These are phyloP conservation scores for Testicularia cyperi DNA, from an alignment of 1,284 basidiomycete species.

Conservation along the genomic window DNA sequence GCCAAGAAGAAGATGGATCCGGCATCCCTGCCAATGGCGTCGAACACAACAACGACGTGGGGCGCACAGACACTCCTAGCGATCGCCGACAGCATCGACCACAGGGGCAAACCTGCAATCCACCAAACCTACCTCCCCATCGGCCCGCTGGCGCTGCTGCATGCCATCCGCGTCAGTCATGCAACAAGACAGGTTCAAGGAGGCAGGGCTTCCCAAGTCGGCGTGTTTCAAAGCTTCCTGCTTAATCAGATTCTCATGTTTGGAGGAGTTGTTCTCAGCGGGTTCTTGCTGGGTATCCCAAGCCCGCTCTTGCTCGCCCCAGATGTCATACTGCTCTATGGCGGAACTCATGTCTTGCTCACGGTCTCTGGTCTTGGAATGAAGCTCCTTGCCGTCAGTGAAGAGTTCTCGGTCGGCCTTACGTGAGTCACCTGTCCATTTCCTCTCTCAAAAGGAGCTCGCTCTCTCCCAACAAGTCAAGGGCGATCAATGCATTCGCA, in stretches of 20 bases:
- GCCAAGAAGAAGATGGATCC: too few relatives aligned
- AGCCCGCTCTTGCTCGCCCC: constrained; percentile 35
- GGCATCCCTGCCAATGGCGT: too few relatives aligned
- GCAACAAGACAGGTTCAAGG: constrained; percentile 41
- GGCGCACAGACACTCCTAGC: too few relatives aligned
- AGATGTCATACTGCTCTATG: constrained; percentile 38
- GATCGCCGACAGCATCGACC: constrained; percentile 9
- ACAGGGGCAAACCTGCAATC: constrained; percentile 8
- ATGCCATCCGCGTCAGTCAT: constrained; percentile 46
- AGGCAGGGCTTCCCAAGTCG: constrained; percentile 12
- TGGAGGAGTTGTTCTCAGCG: constrained; percentile 26
- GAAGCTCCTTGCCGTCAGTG: constrained; percentile 12
- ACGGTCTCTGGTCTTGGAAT: constrained; percentile 11
- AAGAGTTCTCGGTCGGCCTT: constrained; percentile 1
- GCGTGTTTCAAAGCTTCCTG: constrained; percentile 40
- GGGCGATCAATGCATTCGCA: too few relatives aligned
- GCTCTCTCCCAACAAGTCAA: too few relatives aligned
- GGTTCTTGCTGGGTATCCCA: constrained; percentile 30
- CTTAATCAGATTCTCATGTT: constrained; percentile 49
- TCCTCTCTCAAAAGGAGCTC: too few relatives aligned
- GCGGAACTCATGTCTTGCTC: constrained; percentile 28
- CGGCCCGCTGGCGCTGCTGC: constrained; percentile 23
- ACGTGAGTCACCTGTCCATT: constrained; percentile 15
- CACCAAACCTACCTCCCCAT: constrained; percentile 29
- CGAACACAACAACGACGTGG: too few relatives aligned